phyloP scores from a whole-genome alignment of 352 stramenopile species.

The Phytophthora gonapodyides region DNA sequence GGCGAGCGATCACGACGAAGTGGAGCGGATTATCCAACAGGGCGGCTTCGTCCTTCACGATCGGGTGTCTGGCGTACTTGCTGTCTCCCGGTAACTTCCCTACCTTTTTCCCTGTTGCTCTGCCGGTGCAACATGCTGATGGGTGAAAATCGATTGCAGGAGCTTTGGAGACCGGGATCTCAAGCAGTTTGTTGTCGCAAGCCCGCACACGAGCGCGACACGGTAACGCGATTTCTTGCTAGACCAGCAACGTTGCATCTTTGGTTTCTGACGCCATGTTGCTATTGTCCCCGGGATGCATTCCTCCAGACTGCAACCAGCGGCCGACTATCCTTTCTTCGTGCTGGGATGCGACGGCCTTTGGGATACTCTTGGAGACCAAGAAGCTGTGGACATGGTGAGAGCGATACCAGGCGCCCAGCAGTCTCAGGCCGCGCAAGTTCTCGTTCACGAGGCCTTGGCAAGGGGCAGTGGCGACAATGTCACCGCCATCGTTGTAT shows the following conservation, averaged over 20 bases:
- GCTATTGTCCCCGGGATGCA: not conserved
- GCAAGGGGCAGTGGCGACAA: slow-evolving; percentile 71
- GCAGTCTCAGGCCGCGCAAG: slow-evolving; percentile 50
- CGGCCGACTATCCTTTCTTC: slow-evolving; percentile 61
- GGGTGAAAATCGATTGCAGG: slow-evolving; percentile 32
- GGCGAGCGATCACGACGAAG: slow-evolving; percentile 57
- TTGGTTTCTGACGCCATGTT: slow-evolving; percentile 7
- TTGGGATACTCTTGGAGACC: slow-evolving; percentile 78
- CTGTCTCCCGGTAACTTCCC: slow-evolving; percentile 60
- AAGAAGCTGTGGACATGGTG: slow-evolving; percentile 77
- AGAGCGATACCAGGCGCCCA: slow-evolving; percentile 36
- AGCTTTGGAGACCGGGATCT: slow-evolving; percentile 80
- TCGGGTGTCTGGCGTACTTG: slow-evolving; percentile 71
- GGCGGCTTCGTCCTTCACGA: slow-evolving; percentile 78
- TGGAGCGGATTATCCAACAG: slow-evolving; percentile 54
- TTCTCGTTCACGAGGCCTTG: slow-evolving; percentile 63
- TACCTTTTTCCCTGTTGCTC: not conserved
- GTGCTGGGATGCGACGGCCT: slow-evolving; percentile 82
- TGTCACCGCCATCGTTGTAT: slow-evolving; percentile 78
- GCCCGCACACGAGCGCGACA: slow-evolving; percentile 50
- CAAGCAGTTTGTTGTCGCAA: slow-evolving; percentile 71
- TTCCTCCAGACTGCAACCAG: slow-evolving; percentile 45
- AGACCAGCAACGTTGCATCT: not conserved
- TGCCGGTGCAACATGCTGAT: slow-evolving; percentile 6
- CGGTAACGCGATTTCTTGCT: slow-evolving; percentile 28